These are phyloP conservation scores for Cyberlindnera euphorbiiphila DNA, from an alignment of 805 yeast species.

Conservation along the genomic window DNA sequence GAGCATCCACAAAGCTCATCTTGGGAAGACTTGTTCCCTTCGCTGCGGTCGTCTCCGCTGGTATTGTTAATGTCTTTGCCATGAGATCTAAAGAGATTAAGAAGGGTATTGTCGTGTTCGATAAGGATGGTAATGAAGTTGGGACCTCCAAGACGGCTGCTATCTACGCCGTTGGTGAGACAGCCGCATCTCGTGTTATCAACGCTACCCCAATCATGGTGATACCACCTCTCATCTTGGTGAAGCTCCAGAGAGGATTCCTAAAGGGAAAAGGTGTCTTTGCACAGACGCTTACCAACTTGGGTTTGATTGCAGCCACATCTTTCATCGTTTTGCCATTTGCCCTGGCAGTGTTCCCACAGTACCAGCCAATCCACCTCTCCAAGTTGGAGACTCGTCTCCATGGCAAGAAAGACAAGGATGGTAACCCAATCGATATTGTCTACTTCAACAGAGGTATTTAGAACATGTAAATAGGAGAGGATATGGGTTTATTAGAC, in stretches of 20 bases:
- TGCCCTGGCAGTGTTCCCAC: slow-evolving; percentile 95
- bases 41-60: slow-evolving; percentile 98
- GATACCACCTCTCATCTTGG: slow-evolving; percentile 82
- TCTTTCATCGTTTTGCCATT: slow-evolving; percentile 88
- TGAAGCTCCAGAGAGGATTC: slow-evolving; percentile 66
- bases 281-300: slow-evolving; percentile 65
- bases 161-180: slow-evolving; percentile 88
- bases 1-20: slow-evolving; percentile 65
- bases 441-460: slow-evolving; percentile 95
- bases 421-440: slow-evolving; percentile 52
- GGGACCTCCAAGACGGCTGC: slow-evolving; percentile 88
- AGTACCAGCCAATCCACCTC: slow-evolving; percentile 62
- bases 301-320: slow-evolving; percentile 82
- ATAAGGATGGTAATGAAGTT: slow-evolving; percentile 58
- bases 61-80: slow-evolving; percentile 90
- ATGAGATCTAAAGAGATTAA: slow-evolving; percentile 95
- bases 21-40: slow-evolving; percentile 91
- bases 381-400: slow-evolving; percentile 61
- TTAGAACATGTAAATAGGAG: slow-evolving; percentile 34
- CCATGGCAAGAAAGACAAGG: slow-evolving; percentile 52
- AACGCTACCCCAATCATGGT: slow-evolving; percentile 98
- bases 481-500: too few relatives aligned
- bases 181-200: slow-evolving; percentile 91
- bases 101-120: slow-evolving; percentile 74
- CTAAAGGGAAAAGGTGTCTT: slow-evolving; percentile 65